Base-by-base conservation (phyloP, 176 grass and related monocot species). In the Poa annua region DNA sequence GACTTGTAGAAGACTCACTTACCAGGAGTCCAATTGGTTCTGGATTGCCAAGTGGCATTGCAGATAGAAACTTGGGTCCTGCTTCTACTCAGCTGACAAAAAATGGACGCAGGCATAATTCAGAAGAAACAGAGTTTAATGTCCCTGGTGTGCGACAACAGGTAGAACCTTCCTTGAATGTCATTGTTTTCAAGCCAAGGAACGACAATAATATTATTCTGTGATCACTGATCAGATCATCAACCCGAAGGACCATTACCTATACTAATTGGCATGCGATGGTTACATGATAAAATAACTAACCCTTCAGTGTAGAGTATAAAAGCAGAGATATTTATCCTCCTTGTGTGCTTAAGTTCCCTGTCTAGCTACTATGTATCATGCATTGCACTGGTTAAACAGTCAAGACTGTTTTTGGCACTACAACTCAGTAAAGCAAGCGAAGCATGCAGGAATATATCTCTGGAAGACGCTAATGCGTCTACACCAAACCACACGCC, bases 401-500 rank as follows among this genome's bases (percentile, higher is more conserved):
- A 84, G 70, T 32, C 21, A 84, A 87, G 71, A 78, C 52, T 59
- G 48, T 32, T 34, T 79, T 72, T 73, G 26, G 35, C 22, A 68
- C 64, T 29, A 44, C 63, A 62, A 48, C 50, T 87, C 55, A 35
- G 36, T 61, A 73, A 75, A 75, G 45, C 10, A 45, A 45, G 83
- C n/a, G 48, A 26, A 16, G 44, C 70, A 32, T 69, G 64, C 15
- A 50, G 38, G 79, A 82, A 87, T 79, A 79, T 79, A 67, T 88
- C 20, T 76, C 51, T 45, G 9, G 65, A 66, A 66, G 65, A 4
- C 73, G 29, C 74, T 86, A 85, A 86, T 89, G 83, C 80, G 75
- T 79, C 77, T 80, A 89, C 75, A 83, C 79, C 80, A 63, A 80
- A 86, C 85, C 53, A 65, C 63, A 81, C 60, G 83, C 75, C 76